Base-by-base conservation (phyloP, 768 basidiomycete genomes). In the Leccinum variicolor region DNA sequence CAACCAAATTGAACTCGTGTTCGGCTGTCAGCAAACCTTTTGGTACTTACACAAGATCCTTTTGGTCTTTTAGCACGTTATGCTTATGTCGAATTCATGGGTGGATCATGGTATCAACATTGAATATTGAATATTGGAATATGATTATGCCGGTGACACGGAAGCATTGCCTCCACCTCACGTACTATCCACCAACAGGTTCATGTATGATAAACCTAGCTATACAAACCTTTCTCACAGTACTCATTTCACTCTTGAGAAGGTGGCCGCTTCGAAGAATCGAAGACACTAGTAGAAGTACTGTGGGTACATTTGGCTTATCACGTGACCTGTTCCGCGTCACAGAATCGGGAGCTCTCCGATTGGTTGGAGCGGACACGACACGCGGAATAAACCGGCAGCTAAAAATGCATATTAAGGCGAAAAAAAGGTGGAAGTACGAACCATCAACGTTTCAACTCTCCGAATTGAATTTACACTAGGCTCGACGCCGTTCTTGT, bases 361-460 rank as follows among this genome's bases (percentile, higher is more conserved):
- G 64, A 70, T 72, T 68, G 70, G 69, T 43, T 28, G 55, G 45
- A 36, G 43, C 25, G 26, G 50, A n/a, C 13, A 10, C 19, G 17
- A 39, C 47, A 19, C 48, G 8, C 69, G 69, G 69, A 62, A 48
- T 26, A 71, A 71, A 67, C 69, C 69, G 70, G 69, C 53, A 50
- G 21, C 52, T 55, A 33, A 68, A 41, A 64, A 61, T 46, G 26
- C 17, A 62, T 60, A 58, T 58, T 53, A 68, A 26, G 45, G 25
- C 26, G 28, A 49, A 55, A 62, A 70, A 60, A 52, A 50, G 46
- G 23, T 11, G 9, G 25, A 28, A 55, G 15, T n/a, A 21, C 36
- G 57, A 47, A 48, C 34, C 57, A 39, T 55, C 60, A 47, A 23
- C 47, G 23, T 26, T 48, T 48, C 25, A 28, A 41, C 39, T n/a